Conservation (phyloP, 2,329 filamentous ascomycete species). For the Penicillium sp. region DNA sequence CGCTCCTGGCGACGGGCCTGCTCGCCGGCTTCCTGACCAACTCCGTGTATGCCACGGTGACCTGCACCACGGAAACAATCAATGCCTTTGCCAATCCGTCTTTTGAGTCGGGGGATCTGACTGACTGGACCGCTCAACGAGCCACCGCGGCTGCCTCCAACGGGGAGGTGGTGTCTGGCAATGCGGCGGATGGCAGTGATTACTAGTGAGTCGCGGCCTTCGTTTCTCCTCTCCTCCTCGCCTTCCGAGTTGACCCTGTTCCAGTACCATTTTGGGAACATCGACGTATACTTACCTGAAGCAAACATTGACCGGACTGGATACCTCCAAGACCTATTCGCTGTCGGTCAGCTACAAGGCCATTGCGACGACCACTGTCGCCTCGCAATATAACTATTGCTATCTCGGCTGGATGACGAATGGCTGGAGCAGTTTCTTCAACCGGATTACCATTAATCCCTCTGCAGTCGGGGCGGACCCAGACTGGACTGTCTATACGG, state of each 20-base stretch:
- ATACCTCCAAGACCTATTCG: neutral
- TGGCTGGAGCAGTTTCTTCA: neutral
- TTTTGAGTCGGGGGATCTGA: constrained; percentile 5
- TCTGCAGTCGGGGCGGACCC: neutral
- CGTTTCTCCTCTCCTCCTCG: neutral
- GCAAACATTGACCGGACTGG: constrained; percentile 1
- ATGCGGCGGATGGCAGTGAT: neutral
- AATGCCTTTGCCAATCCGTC: constrained; percentile 5
- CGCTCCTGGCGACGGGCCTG: no score
- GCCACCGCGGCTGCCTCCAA: neutral
- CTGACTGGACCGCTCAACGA: neutral
- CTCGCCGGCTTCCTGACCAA: no score
- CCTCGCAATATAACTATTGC: neutral
- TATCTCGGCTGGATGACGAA: neutral
- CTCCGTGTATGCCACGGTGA: no score
- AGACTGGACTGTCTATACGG: neutral
- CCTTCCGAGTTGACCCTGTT: neutral
- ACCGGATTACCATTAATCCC: neutral
- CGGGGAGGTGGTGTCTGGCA: neutral
- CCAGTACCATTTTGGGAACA: neutral
- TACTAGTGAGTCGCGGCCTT: constrained; percentile 5
- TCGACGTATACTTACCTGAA: neutral
- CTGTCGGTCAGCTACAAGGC: constrained; percentile 1
- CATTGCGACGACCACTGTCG: neutral
- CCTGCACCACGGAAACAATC: neutral